These are phyloP conservation scores for Fusarium nodosum DNA, from an alignment of 2,329 filamentous ascomycete genomes.

Conservation along the genomic window DNA sequence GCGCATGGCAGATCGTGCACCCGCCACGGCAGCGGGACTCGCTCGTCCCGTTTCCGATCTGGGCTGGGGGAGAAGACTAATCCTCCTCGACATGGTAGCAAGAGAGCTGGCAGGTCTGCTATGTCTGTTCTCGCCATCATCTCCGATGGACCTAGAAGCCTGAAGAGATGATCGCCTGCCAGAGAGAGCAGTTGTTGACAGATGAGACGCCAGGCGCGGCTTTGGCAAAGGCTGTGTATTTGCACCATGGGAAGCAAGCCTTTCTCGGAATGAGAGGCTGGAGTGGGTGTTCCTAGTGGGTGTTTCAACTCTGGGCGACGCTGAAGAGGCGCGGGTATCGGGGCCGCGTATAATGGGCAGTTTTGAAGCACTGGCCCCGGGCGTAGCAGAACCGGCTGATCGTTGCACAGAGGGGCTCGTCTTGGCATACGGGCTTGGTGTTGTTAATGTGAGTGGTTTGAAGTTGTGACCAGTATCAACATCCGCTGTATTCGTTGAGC, in stretches of 20 bases:
- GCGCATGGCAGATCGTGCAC: constrained; percentile 57
- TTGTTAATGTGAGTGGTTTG: constrained; percentile 71
- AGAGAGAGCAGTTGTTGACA: constrained; percentile 60
- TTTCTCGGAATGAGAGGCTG: constrained; percentile 68
- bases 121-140: constrained; percentile 50
- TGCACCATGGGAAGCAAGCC: constrained; percentile 64
- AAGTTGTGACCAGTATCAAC: constrained; percentile 78
- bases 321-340: constrained; percentile 61
- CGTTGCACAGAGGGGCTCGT: constrained; percentile 58
- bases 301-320: constrained; percentile 62
- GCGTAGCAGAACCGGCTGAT: constrained; percentile 60
- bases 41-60: constrained; percentile 60
- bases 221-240: constrained; percentile 62
- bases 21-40: constrained; percentile 63
- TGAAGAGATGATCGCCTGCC: constrained; percentile 68
- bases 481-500: constrained; percentile 72
- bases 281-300: constrained; percentile 61
- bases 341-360: constrained; percentile 65
- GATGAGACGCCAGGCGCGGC: constrained; percentile 60
- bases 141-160: constrained; percentile 57
- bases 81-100: constrained; percentile 62
- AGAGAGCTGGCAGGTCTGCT: constrained; percentile 70
- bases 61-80: constrained; percentile 67
- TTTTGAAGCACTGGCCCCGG: constrained; percentile 60
- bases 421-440: constrained; percentile 69